Base-by-base conservation (phyloP, 2,329 filamentous ascomycete genomes). In the Fusarium sp. region DNA sequence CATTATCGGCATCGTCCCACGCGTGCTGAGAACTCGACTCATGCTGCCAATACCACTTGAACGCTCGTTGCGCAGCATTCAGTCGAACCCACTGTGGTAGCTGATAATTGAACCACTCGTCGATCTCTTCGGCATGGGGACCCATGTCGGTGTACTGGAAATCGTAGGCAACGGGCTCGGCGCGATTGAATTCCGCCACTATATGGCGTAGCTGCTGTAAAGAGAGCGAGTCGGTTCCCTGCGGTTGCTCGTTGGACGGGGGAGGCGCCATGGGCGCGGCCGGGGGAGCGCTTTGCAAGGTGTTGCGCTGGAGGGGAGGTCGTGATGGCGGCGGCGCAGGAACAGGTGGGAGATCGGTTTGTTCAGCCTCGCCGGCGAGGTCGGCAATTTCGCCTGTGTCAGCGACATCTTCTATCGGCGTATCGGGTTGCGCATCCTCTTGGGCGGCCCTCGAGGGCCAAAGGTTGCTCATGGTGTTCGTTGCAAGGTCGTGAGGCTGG, bases 101-200 rank as follows among this genome's bases (percentile, higher is more conserved):
- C 73, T 92, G 92, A 80, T 98, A 98, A 54, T 91, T 90, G 80
- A 99, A 99, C 96, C 96, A 99, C 81, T 99, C 96, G 77, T 98
- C 94, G 48, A 99, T 86, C 83, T 99, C 96, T 68, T 96, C 93
- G 18, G 92, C 89, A 73, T 97, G 91, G 1, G 89, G 83, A 22
- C 91, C 90, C 58, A 87, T 87, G 78, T 95, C 92, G 26, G 87
- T 83, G 81, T 95, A 95, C 68, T 88, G 88, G 78, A 97, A 99
- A 64, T 96, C 94, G 83, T 99, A 99, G 13, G 90, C 89, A 43
- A 87, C 84, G 50, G 91, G 87, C 70, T 94, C 92, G 52, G 85
- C 77, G 68, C 88, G 88, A 17, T 91, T 91, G 71, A 93, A 89
- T 62, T 95, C 92, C 66, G 89, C 88, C 18, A 95, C 91, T 55